These are phyloP conservation scores for Physcomitrellopsis africana DNA, from an alignment of 225 moss, liverwort and hornwort species.

Conservation along the genomic window DNA sequence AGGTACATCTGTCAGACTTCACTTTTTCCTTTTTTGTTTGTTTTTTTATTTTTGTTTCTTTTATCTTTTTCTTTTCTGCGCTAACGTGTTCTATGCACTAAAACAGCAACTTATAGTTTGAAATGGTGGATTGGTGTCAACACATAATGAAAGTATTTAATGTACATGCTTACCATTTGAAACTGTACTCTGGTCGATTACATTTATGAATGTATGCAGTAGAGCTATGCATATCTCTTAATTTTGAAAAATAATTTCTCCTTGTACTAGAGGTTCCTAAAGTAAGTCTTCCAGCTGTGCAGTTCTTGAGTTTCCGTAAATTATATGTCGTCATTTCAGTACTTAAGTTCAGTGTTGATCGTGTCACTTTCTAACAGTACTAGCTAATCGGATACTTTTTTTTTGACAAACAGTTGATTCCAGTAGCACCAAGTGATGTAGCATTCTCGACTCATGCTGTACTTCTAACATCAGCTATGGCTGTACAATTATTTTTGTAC, in stretches of 20 bases:
- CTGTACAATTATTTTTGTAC: slow-evolving; percentile 63
- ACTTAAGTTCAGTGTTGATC: background rate
- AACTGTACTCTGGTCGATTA: background rate
- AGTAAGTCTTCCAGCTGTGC: slow-evolving; percentile 6
- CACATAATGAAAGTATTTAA: background rate
- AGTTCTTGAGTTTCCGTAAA: slow-evolving; percentile 11
- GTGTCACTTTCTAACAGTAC: slow-evolving; percentile 2
- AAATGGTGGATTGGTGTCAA: background rate
- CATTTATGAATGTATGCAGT: slow-evolving; percentile 2
- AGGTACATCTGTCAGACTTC: slow-evolving; percentile 51
- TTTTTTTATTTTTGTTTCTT: too few relatives aligned
- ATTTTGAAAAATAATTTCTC: background rate
- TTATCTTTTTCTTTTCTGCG: background rate
- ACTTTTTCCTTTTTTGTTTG: background rate
- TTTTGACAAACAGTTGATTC: slow-evolving; percentile 33
- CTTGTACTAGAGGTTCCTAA: background rate
- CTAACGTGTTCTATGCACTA: background rate
- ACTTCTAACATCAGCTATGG: slow-evolving; percentile 61
- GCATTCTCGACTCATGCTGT: slow-evolving; percentile 50
- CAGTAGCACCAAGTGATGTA: slow-evolving; percentile 58
- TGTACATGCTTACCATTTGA: background rate
- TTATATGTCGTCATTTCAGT: slow-evolving; percentile 1
- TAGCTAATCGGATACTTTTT: slow-evolving; percentile 13
- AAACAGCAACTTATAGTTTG: slow-evolving; percentile 10
- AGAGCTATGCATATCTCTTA: background rate